Evolutionary conservation across 2,329 filamentous ascomycete species (phyloP), one percentile per base, ranked within the genome.

Genomic region (Beauveria rudraprayagi): DNA sequence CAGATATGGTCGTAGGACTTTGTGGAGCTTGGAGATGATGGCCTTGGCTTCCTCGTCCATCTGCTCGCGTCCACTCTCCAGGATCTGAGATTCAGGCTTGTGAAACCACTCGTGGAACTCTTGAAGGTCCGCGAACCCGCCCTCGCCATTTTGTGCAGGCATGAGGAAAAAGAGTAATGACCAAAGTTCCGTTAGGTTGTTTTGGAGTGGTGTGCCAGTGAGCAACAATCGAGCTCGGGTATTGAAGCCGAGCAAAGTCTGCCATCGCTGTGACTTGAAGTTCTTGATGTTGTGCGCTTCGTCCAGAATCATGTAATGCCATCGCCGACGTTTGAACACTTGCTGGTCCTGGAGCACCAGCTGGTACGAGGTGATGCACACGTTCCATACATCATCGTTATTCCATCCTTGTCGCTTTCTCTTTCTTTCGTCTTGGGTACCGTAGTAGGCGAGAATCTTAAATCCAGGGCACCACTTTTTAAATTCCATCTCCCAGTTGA

Each of bases 401-500:
- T 88, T 91, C 94, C 94, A 99, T 2, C 94, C 93, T 69, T 89
- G 86, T 30, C 95, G 88, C 74, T 97, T 97, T 66, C 88, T 82
- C 71, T 91, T 92, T 51, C 94, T 88, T 75, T 99, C 94, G 66
- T 97, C 92, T 68, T 92, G 89, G 47, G 88, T 91, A 48, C 95
- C 94, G 71, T 97, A 99, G 76, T 99, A 99, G 0, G 92, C 94
- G 62, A 99, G 80, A 61, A 99, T 96, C 72, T 97, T 97, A 80
- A 99, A 99, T 0, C 94, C 93, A 3, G 95, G 94, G 61, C 92
- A 91, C 85, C 93, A 99, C 72, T 99, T 99, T 71, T 97, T 97
- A 81, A 99, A 99, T 75, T 99, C 94, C 89, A 97, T 97, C 73
- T 99, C 95, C 94, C 94, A 99, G 71, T 99, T 99, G 65, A 99